Base-by-base conservation (phyloP, 1,284 basidiomycete species). In the Thelephora terrestris region DNA sequence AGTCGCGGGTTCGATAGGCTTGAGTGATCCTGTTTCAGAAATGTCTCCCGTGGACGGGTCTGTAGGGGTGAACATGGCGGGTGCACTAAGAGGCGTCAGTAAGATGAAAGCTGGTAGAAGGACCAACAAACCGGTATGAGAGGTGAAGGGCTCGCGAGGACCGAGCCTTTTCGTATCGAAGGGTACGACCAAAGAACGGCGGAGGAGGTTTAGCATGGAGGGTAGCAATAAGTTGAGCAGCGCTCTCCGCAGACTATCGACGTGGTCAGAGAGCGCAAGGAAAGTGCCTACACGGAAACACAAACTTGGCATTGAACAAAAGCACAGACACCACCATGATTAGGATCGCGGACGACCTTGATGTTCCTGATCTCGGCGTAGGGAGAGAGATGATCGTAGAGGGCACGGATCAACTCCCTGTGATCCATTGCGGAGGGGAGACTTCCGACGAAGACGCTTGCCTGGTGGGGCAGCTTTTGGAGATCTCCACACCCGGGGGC, bases 361-460 rank as follows among this genome's bases (percentile, higher is more conserved):
- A 88, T 73, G 47, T 71, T 74, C 59, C 77, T 79, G 57, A 85
- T 68, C 50, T 79, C 74, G 0, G 74, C 67, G 58, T 83, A 71
- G 43, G 72, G 72, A 9, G 77, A 75, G 45, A 88, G 70, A 62
- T 85, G 81, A 39, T 78, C 72, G 34, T 71, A 68, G 46, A 89
- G 72, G 56, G 78, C 66, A 47, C 66, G 66, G 24, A 71, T 67
- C 43, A 89, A 68, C 57, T 86, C 80, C 40, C 61, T 58, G 46
- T 79, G 75, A 46, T 85, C 80, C 34, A 85, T 68, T 55, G 78
- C 74, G 44, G 76, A 68, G 7, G 86, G 85, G 52, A 89, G 71
- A 60, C 86, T 87, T 62, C 86, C 86, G 50, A 89, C 79, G 61
- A 89, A 89, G 53, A 89, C 73, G 57, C 83, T 87, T 32, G 84